A percentile compares a stretch with the other conserved stretches of the same genome.
These are phyloP conservation scores for Ephemerocybe angulata DNA, from an alignment of 768 basidiomycete genomes.

Conservation along the genomic window DNA sequence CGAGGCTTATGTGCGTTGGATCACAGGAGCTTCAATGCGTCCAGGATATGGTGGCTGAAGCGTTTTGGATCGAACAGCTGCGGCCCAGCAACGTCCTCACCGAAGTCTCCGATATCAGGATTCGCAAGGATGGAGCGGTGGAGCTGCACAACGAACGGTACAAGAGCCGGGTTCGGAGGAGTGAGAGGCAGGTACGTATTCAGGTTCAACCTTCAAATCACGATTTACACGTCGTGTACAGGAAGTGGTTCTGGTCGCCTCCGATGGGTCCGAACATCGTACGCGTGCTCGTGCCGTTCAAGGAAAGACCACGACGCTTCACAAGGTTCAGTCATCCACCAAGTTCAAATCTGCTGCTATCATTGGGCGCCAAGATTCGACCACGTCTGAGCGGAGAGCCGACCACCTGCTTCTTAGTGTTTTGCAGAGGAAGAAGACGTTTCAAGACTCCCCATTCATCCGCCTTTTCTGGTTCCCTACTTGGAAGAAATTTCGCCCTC, in stretches of 20 bases:
- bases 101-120: constrained; percentile 28
- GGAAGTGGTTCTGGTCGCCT: constrained; percentile 32
- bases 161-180: constrained; percentile 36
- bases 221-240: not conserved
- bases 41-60: constrained; percentile 26
- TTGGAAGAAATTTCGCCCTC: constrained; percentile 11
- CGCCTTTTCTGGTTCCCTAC: constrained; percentile 38
- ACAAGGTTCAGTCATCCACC: constrained; percentile 15
- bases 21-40: constrained; percentile 31
- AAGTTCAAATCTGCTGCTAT: constrained; percentile 32
- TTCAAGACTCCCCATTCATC: constrained; percentile 32
- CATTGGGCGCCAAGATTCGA: constrained; percentile 38
- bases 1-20: not conserved
- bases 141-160: constrained; percentile 36
- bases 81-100: constrained; percentile 30
- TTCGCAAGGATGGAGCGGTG: constrained; percentile 25
- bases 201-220: not conserved
- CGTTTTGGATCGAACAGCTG: constrained; percentile 28
- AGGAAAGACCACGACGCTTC: constrained; percentile 36
- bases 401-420: constrained; percentile 34
- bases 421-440: constrained; percentile 28
- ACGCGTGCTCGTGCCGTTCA: constrained; percentile 28
- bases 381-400: constrained; percentile 36
- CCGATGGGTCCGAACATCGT: constrained; percentile 24
- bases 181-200: constrained; percentile 30